Evolutionary conservation across 169 alveolate species (phyloP), one percentile per base, ranked within the genome.

Genomic region (Plasmodium inui): DNA sequence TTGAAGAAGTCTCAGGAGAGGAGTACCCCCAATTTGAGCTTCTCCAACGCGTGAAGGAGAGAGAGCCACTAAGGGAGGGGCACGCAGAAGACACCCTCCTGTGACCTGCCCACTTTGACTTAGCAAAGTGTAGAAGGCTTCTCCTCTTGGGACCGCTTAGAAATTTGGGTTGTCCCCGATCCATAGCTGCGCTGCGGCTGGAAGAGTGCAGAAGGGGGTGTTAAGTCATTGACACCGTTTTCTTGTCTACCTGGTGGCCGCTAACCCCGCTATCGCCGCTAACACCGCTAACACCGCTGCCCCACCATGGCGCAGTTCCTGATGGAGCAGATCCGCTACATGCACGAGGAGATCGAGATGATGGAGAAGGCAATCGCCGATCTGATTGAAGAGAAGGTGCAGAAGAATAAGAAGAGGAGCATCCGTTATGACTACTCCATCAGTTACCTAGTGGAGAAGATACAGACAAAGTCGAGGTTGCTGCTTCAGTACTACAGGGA

Each of bases 331-430:
- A 83, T 95, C 30, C 32, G 96, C 14, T 92, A 92, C 67, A 39
- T 95, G 67, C 94, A 91, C 39, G 96, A 95, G 28, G 96, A 95
- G 37, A 95, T 93, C n/a, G 96, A 95, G 80, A 28, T 84, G 50
- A 81, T 95, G 78, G 95, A 95, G 53, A 95, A 92, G 67, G 83
- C 92, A 26, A 76, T 95, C 7, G 96, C 92, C 1, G 91, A 92
- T n/a, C 74, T 95, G 39, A 92, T 95, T 32, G 89, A 90, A 2
- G 95, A 95, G 61, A 95, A 92, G 80, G 95, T 93, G 0, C 5
- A 26, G 50, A 83, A 84, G 82, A 61, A 92, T 39, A 39, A 81
- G 71, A 34, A 92, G 84, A 57, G 82, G 55, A 67, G 71, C 37
- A 81, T 74, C 80, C 70, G 93, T 89, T 95, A 95, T 81, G 95